These are phyloP conservation scores for Lentinus tigrinus DNA, from an alignment of 768 basidiomycete species.

Conservation along the genomic window DNA sequence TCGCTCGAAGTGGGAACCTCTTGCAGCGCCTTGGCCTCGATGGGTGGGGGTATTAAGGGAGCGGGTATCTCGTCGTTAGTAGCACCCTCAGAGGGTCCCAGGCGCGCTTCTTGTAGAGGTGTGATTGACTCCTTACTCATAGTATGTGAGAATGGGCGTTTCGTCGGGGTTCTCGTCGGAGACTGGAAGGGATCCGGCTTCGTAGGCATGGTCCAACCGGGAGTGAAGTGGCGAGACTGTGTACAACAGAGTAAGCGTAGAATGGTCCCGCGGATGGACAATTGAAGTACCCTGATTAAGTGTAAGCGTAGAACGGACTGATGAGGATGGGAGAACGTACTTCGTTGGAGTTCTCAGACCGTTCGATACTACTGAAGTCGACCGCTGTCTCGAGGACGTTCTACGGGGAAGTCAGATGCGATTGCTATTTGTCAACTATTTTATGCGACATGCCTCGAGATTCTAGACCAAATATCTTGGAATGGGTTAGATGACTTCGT, in stretches of 20 bases:
- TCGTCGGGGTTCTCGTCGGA: conserved; percentile 1
- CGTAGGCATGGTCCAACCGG: background rate
- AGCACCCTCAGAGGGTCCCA: background rate
- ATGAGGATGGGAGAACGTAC: background rate
- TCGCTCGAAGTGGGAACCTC: background rate
- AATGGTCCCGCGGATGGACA: no score
- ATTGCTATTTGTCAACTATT: no score
- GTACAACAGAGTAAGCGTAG: background rate
- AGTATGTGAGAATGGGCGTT: background rate
- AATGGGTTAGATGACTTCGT: conserved; percentile 14
- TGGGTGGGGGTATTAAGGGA: background rate
- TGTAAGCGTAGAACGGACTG: background rate
- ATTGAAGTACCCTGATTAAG: background rate
- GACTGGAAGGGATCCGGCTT: background rate
- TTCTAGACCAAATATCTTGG: conserved; percentile 16
- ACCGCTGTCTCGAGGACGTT: conserved; percentile 6
- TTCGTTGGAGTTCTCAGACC: conserved; percentile 9
- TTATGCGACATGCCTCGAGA: conserved; percentile 8
- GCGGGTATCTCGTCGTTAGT: background rate
- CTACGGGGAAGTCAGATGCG: background rate
- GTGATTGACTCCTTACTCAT: background rate
- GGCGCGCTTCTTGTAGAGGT: background rate
- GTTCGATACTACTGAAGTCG: conserved; percentile 2
- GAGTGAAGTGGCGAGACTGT: background rate
- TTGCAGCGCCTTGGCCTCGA: background rate